Evolutionary conservation across 108 stramenopile species (phyloP).

Genomic region (Pelagomonas calceolata): DNA sequence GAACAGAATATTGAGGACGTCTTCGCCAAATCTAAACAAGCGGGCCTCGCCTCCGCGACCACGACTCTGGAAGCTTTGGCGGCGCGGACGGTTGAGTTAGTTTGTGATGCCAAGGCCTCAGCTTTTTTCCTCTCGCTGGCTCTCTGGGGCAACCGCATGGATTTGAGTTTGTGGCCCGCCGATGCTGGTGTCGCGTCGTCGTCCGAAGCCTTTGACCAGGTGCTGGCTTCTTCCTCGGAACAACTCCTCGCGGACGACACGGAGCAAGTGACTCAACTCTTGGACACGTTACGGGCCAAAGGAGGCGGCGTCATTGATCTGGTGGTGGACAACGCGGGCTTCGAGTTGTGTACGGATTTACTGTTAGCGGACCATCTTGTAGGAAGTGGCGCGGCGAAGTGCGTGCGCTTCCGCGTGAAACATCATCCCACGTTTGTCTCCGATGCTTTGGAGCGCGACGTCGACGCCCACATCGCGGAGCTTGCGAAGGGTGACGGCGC

Average conservation of each 20-base stretch:
- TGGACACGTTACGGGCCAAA: conserved; percentile 37
- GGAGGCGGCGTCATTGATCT: conserved; percentile 78
- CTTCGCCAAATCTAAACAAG: conserved; percentile 52
- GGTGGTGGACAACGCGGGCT: conserved; percentile 93
- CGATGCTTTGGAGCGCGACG: conserved; percentile 81
- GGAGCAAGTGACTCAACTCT: not conserved
- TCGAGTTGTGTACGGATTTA: conserved; percentile 86
- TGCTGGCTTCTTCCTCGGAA: conserved; percentile 56
- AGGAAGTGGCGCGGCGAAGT: conserved; percentile 56
- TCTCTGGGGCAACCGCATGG: conserved; percentile 94
- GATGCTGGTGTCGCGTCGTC: conserved; percentile 42
- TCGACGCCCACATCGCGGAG: conserved; percentile 24
- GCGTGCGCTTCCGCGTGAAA: conserved; percentile 78
- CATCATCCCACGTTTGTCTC: conserved; percentile 92
- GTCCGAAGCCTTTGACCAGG: conserved; percentile 57
- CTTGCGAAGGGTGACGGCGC: conserved; percentile 15
- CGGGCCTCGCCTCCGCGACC: conserved; percentile 54
- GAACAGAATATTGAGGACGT: conserved; percentile 9
- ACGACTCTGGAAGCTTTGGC: conserved; percentile 58
- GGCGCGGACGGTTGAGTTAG: conserved; percentile 44
- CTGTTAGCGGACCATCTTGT: conserved; percentile 75
- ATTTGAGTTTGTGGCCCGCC: conserved; percentile 78
- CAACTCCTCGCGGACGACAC: conserved; percentile 83
- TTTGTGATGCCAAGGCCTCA: conserved; percentile 20
- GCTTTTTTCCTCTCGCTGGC: conserved; percentile 29